Percentiles rank a stretch among this genome's conserved stretches.
phyloP scores from a whole-genome alignment of 331 rosid genomes.

The Acacia concinna region DNA sequence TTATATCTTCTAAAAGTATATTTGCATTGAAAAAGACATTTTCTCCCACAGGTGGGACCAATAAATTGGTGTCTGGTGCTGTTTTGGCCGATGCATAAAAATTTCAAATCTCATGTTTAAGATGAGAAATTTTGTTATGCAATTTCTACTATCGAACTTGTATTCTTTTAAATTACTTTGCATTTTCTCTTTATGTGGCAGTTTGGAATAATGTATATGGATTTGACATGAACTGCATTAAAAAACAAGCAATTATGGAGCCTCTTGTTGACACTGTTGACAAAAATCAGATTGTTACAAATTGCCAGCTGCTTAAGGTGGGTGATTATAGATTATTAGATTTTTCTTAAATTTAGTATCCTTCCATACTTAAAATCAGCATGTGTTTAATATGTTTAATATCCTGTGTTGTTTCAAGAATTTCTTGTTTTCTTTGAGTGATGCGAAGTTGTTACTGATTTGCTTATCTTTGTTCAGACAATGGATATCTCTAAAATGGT shows the following conservation, averaged over 20 bases:
- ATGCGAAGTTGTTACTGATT: not conserved
- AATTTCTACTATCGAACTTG: not conserved
- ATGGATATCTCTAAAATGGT: conserved; percentile 25
- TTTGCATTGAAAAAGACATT: conserved; percentile 1
- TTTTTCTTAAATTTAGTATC: not conserved
- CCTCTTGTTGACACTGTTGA: conserved; percentile 98
- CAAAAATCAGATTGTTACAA: conserved; percentile 93
- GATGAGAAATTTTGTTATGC: not conserved
- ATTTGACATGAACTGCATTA: conserved; percentile 98
- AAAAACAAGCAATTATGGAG: conserved; percentile 94
- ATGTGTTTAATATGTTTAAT: not conserved
- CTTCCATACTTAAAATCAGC: conserved; percentile 24
- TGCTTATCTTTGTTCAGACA: conserved; percentile 13
- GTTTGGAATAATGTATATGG: conserved; percentile 98
- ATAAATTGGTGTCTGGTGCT: not conserved
- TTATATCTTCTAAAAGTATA: not conserved
- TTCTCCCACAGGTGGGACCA: not conserved
- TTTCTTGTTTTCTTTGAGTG: not conserved
- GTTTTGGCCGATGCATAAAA: conserved; percentile 10
- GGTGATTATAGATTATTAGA: not conserved
- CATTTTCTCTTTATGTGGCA: conserved; percentile 36
- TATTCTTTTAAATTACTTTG: not conserved
- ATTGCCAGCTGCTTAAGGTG: conserved; percentile 67
- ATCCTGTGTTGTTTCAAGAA: not conserved
- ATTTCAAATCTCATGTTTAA: not conserved